A percentile compares a stretch with the other conserved stretches of the same genome.
These are phyloP conservation scores for Paracamarosporium sp. DNA, from an alignment of 2,329 filamentous ascomycete species.

Conservation along the genomic window DNA sequence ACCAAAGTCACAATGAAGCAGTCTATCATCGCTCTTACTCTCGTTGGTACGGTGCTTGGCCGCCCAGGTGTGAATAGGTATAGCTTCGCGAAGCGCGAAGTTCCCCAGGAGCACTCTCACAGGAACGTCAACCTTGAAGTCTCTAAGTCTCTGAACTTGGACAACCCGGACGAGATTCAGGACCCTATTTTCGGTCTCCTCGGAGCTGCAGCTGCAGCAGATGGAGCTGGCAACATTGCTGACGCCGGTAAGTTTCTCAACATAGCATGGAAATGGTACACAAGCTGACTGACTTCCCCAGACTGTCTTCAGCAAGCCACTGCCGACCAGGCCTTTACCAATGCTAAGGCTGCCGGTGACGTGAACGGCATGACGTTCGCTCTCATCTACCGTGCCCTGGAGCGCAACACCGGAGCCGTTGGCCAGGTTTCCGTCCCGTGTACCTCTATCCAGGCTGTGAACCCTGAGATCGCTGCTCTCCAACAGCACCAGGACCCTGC, in stretches of 20 bases:
- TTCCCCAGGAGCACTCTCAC: conserved; percentile 66
- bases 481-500: conserved; percentile 73
- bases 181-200: conserved; percentile 61
- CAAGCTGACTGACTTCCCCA: conserved; percentile 13
- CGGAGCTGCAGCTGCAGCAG: conserved; percentile 58
- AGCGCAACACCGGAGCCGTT: conserved; percentile 67
- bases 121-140: conserved; percentile 56
- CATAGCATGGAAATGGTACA: neutral
- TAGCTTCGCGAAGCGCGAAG: conserved; percentile 52
- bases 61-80: conserved; percentile 25
- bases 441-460: conserved; percentile 61
- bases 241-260: conserved; percentile 47
- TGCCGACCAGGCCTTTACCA: conserved; percentile 67
- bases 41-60: conserved; percentile 37
- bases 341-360: conserved; percentile 61
- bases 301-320: conserved; percentile 67
- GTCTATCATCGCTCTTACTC: conserved; percentile 35
- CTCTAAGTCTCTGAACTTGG: conserved; percentile 49
- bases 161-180: conserved; percentile 58
- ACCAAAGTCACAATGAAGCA: conserved; percentile 40
- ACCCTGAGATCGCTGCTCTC: conserved; percentile 70
- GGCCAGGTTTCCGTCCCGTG: conserved; percentile 66
- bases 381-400: conserved; percentile 61
- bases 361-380: conserved; percentile 62
- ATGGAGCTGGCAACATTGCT: conserved; percentile 56